Evolutionary conservation across 306 rosid species (phyloP).

Genomic region (Cucumis cinereus): DNA sequence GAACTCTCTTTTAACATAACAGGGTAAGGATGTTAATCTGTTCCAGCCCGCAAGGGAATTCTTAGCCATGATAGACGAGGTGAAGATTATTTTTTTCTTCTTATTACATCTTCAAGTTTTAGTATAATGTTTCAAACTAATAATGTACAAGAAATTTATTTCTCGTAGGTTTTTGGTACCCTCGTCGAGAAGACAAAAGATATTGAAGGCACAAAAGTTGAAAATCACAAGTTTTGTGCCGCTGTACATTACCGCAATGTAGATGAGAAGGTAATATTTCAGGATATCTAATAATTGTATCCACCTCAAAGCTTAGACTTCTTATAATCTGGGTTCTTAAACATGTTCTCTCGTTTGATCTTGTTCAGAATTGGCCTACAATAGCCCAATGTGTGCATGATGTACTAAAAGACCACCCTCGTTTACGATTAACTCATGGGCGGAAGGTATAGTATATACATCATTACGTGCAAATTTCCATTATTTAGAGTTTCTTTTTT

Average conservation of each 20-base stretch:
- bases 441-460: constrained; percentile 42
- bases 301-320: neutral
- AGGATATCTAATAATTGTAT: neutral
- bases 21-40: constrained; percentile 70
- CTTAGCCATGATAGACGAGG: constrained; percentile 80
- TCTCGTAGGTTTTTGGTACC: constrained; percentile 65
- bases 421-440: constrained; percentile 74
- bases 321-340: neutral
- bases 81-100: constrained; percentile 7
- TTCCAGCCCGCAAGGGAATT: constrained; percentile 89
- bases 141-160: neutral
- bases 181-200: constrained; percentile 58
- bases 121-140: neutral
- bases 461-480: neutral
- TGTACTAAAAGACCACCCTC: constrained; percentile 58
- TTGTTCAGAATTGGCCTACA: constrained; percentile 63
- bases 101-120: neutral
- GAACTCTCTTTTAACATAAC: constrained; percentile 1
- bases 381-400: constrained; percentile 84
- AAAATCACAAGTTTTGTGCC: constrained; percentile 87
- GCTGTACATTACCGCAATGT: constrained; percentile 97
- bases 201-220: constrained; percentile 69
- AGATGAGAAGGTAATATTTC: constrained; percentile 50
- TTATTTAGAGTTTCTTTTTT: no score
- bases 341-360: neutral